Conservation (phyloP, 345 rosid genomes). For the Erodium maritimum region DNA sequence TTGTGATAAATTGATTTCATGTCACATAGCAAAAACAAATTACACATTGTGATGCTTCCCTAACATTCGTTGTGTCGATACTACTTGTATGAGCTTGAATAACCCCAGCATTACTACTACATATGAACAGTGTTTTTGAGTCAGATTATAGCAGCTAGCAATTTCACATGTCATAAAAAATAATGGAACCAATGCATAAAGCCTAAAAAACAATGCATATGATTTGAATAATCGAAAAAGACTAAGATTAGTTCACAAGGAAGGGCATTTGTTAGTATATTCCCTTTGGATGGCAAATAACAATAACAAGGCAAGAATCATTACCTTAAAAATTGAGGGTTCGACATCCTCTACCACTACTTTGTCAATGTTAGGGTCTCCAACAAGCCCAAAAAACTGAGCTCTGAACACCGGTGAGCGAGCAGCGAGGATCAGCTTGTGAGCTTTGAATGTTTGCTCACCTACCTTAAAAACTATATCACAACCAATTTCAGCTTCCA, state of each 20-base stretch:
- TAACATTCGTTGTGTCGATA: neutral
- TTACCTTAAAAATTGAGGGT: slow-evolving; percentile 81
- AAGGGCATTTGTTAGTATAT: neutral
- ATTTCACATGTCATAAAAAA: neutral
- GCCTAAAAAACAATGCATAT: neutral
- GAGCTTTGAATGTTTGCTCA: slow-evolving; percentile 70
- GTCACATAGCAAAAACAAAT: neutral
- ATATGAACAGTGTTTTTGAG: neutral
- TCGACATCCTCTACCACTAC: slow-evolving; percentile 59
- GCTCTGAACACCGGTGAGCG: slow-evolving; percentile 94
- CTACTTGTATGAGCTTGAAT: neutral
- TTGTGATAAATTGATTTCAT: neutral
- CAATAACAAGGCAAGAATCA: slow-evolving; percentile 1
- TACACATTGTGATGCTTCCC: neutral
- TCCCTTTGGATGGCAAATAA: neutral
- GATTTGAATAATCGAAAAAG: neutral
- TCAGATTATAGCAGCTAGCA: neutral
- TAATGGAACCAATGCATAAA: neutral
- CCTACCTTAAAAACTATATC: slow-evolving; percentile 69
- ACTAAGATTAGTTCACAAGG: neutral
- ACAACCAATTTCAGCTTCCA: slow-evolving; percentile 68
- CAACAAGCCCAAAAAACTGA: slow-evolving; percentile 82
- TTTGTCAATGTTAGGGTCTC: slow-evolving; percentile 43
- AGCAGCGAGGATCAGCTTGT: slow-evolving; percentile 76
- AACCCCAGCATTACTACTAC: neutral